These are phyloP conservation scores for Calycina marina DNA, from an alignment of 2,329 filamentous ascomycete genomes.

Conservation along the genomic window DNA sequence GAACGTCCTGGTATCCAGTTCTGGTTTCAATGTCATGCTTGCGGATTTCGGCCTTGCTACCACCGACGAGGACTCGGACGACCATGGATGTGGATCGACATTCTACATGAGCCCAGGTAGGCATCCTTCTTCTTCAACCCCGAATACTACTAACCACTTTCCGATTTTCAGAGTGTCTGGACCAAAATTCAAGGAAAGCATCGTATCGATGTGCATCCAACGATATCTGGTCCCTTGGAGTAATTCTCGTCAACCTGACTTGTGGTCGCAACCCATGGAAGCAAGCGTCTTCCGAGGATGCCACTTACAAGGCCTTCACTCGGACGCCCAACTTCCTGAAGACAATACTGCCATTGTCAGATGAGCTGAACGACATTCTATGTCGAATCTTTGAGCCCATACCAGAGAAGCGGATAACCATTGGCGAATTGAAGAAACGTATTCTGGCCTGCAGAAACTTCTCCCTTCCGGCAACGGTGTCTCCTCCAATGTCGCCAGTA, in stretches of 20 bases:
- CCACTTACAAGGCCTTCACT: slow-evolving; percentile 83
- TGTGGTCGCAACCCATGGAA: slow-evolving; percentile 99
- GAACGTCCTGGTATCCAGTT: slow-evolving; percentile 86
- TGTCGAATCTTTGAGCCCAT: slow-evolving; percentile 77
- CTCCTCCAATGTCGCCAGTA: slow-evolving; percentile 8
- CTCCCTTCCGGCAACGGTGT: slow-evolving; percentile 10
- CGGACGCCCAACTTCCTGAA: slow-evolving; percentile 77
- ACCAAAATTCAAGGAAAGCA: slow-evolving; percentile 58
- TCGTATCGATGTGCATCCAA: slow-evolving; percentile 89
- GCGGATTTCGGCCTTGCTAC: slow-evolving; percentile 96
- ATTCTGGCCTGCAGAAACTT: slow-evolving; percentile 50
- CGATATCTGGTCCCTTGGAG: slow-evolving; percentile 95
- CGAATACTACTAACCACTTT: slow-evolving; percentile 19
- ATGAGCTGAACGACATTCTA: slow-evolving; percentile 79
- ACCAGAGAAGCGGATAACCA: slow-evolving; percentile 66
- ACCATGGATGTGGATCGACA: slow-evolving; percentile 95
- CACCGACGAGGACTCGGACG: slow-evolving; percentile 66
- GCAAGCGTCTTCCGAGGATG: slow-evolving; percentile 82
- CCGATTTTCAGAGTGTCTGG: slow-evolving; percentile 59
- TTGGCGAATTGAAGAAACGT: slow-evolving; percentile 62
- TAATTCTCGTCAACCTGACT: slow-evolving; percentile 92
- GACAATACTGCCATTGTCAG: slow-evolving; percentile 80
- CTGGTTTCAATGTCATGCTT: slow-evolving; percentile 81
- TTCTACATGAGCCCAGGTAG: slow-evolving; percentile 99
- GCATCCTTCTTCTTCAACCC: slow-evolving; percentile 22